Conservation (phyloP, 176 grass and related monocot species). For the Oryza meyeriana region DNA sequence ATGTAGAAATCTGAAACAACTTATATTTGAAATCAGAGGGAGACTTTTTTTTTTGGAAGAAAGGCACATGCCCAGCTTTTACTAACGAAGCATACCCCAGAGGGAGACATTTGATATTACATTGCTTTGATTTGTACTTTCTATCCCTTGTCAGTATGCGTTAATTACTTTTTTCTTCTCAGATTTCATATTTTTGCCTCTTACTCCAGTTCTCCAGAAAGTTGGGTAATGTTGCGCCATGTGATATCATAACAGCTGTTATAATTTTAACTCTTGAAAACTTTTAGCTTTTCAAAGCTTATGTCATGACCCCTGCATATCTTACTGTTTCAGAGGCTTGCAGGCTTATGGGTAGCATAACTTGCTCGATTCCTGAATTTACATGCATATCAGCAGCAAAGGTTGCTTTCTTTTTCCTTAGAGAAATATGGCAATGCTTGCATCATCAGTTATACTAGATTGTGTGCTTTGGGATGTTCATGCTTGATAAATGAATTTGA, state of each 20-base stretch:
- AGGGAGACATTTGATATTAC: not conserved
- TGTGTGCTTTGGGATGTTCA: conserved; percentile 5
- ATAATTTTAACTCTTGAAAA: not conserved
- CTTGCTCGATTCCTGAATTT: conserved; percentile 87
- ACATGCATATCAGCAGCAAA: conserved; percentile 87
- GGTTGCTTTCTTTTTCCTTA: conserved; percentile 45
- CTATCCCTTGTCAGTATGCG: not conserved
- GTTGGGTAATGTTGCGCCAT: not conserved
- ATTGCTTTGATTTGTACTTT: not conserved
- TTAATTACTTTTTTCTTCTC: not conserved
- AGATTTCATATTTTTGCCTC: not conserved
- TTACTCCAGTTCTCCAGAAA: not conserved
- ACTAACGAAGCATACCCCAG: no score
- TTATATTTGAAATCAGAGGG: not conserved
- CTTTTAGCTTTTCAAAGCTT: not conserved
- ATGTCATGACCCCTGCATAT: conserved; percentile 15
- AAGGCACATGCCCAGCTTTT: no score
- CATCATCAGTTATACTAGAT: conserved; percentile 1
- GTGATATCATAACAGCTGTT: conserved; percentile 8
- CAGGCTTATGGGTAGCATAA: conserved; percentile 71
- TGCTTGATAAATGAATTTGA: conserved; percentile 10
- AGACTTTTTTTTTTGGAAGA: no score
- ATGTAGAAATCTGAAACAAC: not conserved
- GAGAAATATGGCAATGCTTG: conserved; percentile 19
- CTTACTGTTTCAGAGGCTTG: conserved; percentile 67